Percentiles rank a stretch among this genome's conserved stretches.
Evolutionary conservation across 331 rosid genomes (phyloP).

Genomic region (Phaseolus coccineus): DNA sequence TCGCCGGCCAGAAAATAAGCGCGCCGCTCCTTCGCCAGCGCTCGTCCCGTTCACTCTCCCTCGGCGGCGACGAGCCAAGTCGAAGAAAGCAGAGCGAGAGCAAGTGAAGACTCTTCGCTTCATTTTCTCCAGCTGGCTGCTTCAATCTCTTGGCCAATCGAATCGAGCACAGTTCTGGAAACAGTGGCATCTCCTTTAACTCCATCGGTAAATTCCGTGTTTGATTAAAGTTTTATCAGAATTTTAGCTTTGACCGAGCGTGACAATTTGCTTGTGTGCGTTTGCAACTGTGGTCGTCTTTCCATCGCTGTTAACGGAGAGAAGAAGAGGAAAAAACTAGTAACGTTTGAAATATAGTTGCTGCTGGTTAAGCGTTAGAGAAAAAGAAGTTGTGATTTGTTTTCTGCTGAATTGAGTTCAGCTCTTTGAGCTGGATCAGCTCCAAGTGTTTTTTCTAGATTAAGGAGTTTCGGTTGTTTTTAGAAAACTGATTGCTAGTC

Average conservation of each 20-base stretch:
- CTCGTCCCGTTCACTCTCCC: not conserved
- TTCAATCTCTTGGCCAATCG: conserved; percentile 3
- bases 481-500: not conserved
- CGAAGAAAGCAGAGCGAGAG: not conserved
- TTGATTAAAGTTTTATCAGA: not conserved
- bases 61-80: not conserved
- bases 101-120: not conserved
- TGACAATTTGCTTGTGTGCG: not conserved
- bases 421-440: conserved; percentile 30
- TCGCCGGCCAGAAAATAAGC: conserved; percentile 14
- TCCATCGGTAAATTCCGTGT: conserved; percentile 41
- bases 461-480: not conserved
- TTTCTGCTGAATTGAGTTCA: conserved; percentile 4
- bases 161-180: conserved; percentile 19
- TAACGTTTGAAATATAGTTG: not conserved
- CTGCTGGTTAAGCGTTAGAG: not conserved
- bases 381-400: conserved; percentile 17
- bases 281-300: conserved; percentile 10
- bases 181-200: conserved; percentile 26
- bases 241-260: conserved; percentile 16
- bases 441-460: conserved; percentile 21
- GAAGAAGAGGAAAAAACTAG: not conserved
- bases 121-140: conserved; percentile 5
- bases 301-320: not conserved
- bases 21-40: not conserved